Conservation (phyloP, 805 yeast species). For the Yamadazyma nakazawae region DNA sequence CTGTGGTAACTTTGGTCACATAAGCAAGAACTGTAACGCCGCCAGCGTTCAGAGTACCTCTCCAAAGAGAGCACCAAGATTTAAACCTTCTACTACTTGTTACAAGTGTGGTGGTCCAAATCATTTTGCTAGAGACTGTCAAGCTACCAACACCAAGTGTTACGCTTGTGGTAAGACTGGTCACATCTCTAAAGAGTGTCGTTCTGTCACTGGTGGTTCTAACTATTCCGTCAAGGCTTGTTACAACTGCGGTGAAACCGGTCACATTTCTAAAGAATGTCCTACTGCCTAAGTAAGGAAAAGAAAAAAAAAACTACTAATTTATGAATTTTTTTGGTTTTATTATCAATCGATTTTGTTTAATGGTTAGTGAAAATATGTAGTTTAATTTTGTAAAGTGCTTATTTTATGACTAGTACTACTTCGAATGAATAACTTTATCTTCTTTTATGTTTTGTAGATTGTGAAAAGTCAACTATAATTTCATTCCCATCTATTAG, state of each 20-base stretch:
- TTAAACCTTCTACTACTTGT: constrained; percentile 49
- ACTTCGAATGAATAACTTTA: neutral
- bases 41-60: constrained; percentile 17
- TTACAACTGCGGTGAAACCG: constrained; percentile 73
- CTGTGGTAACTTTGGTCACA: constrained; percentile 62
- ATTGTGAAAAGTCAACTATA: constrained; percentile 66
- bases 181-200: constrained; percentile 83
- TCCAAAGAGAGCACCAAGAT: constrained; percentile 22
- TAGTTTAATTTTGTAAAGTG: neutral
- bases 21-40: constrained; percentile 70
- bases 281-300: constrained; percentile 13
- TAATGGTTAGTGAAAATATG: constrained; percentile 2
- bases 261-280: constrained; percentile 87
- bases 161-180: constrained; percentile 91
- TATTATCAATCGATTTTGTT: neutral
- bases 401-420: neutral
- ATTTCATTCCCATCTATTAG: constrained; percentile 62
- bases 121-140: constrained; percentile 91
- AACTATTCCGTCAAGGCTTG: constrained; percentile 52
- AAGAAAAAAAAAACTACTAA: neutral
- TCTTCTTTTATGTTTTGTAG: constrained; percentile 10
- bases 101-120: constrained; percentile 92
- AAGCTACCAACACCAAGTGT: constrained; percentile 69
- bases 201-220: constrained; percentile 48
- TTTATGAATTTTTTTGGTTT: constrained; percentile 1